Percentiles rank a stretch among this genome's conserved stretches.
These are phyloP conservation scores for Zhuliangozyma blackwelliae DNA, from an alignment of 1,139 yeast species.

Conservation along the genomic window DNA sequence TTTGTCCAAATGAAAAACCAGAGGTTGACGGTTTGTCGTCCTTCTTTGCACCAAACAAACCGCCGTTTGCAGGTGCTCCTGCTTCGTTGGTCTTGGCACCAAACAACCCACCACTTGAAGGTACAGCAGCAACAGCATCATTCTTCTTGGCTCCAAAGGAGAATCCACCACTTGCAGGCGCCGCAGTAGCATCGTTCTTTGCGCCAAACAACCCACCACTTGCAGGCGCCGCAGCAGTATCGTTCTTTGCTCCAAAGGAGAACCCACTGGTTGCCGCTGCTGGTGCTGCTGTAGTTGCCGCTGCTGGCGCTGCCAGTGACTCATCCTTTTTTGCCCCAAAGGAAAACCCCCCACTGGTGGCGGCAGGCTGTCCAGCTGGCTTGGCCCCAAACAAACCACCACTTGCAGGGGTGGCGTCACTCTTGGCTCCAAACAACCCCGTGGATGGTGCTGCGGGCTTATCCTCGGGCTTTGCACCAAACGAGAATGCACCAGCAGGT, in stretches of 20 bases:
- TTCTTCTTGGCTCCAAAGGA: constrained; percentile 21
- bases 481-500: constrained; percentile 11
- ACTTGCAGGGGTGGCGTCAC: constrained; percentile 9
- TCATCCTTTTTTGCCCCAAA: constrained; percentile 18
- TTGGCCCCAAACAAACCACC: constrained; percentile 22
- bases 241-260: constrained; percentile 22
- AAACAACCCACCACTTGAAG: constrained; percentile 12
- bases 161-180: constrained; percentile 10
- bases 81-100: constrained; percentile 22
- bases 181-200: constrained; percentile 12
- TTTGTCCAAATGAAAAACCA: constrained; percentile 17
- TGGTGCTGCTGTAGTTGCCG: constrained; percentile 11
- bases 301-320: constrained; percentile 11
- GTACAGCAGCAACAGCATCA: constrained; percentile 10
- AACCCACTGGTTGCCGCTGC: constrained; percentile 11
- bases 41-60: constrained; percentile 20
- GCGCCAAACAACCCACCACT: constrained; percentile 14
- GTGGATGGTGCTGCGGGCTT: constrained; percentile 9
- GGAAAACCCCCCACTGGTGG: constrained; percentile 10
- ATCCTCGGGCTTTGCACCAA: constrained; percentile 17
- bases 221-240: constrained; percentile 6
- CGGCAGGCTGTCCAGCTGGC: constrained; percentile 17
- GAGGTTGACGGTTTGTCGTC: constrained; percentile 11
- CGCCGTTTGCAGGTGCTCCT: constrained; percentile 11
- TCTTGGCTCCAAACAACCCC: constrained; percentile 16